These are phyloP conservation scores for Rhizomucor pusillus DNA, from an alignment of 371 early-diverging fungal genomes.

Conservation along the genomic window DNA sequence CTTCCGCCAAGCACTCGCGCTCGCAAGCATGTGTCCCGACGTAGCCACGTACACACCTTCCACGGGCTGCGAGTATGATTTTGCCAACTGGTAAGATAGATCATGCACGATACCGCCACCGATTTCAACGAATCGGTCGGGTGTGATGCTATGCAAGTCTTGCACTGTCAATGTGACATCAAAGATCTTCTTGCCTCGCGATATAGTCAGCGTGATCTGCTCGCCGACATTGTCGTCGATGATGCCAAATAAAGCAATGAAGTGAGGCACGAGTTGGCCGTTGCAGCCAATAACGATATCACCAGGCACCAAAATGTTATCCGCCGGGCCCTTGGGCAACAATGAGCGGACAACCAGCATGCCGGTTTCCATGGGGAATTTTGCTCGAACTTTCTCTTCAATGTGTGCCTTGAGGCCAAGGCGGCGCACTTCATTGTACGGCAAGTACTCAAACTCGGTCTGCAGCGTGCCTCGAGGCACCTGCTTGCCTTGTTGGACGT, in stretches of 20 bases:
- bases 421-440: constrained; percentile 61
- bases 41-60: constrained; percentile 82
- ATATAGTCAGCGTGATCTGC: constrained; percentile 55
- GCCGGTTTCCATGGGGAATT: constrained; percentile 69
- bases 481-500: constrained; percentile 47
- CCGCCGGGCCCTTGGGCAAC: constrained; percentile 73
- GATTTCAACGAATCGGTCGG: constrained; percentile 71
- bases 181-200: constrained; percentile 65
- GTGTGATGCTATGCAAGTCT: constrained; percentile 78
- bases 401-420: constrained; percentile 59
- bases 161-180: constrained; percentile 57
- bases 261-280: constrained; percentile 61
- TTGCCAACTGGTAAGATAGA: constrained; percentile 82
- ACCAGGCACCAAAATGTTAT: constrained; percentile 62
- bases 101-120: constrained; percentile 86
- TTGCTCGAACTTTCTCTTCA: constrained; percentile 60
- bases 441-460: constrained; percentile 60
- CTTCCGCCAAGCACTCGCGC: constrained; percentile 64
- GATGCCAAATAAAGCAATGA: constrained; percentile 63
- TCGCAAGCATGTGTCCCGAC: constrained; percentile 67
- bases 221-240: constrained; percentile 70
- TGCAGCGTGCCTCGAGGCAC: constrained; percentile 81
- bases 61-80: constrained; percentile 68
- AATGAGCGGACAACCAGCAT: constrained; percentile 72
- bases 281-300: constrained; percentile 71